phyloP scores from a whole-genome alignment of 306 rosid genomes.

The Chamaecrista fasciculata region DNA sequence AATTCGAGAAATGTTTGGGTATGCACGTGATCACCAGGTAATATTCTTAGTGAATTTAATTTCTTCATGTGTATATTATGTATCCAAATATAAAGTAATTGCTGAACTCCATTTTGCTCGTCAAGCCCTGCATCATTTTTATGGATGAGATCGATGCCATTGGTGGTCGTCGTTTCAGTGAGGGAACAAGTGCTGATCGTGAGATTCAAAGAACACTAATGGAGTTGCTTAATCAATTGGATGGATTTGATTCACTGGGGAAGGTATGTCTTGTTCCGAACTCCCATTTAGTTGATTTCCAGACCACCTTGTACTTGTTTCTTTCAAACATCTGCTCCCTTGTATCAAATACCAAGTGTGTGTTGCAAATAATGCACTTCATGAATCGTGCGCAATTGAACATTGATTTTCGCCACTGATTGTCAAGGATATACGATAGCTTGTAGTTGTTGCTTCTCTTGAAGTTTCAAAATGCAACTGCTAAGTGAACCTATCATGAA shows the following conservation, averaged over 20 bases:
- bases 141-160: conserved; percentile 99
- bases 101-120: conserved; percentile 20
- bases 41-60: conserved; percentile 22
- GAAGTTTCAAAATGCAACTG: background rate
- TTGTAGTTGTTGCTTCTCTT: background rate
- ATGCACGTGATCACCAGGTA: conserved; percentile 99
- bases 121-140: conserved; percentile 95
- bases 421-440: background rate
- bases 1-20: conserved; percentile 97
- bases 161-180: conserved; percentile 97
- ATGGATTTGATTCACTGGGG: conserved; percentile 96
- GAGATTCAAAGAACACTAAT: conserved; percentile 94
- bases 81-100: conserved; percentile 15
- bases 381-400: background rate
- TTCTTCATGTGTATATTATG: background rate
- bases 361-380: background rate
- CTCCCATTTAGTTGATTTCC: background rate
- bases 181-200: conserved; percentile 98
- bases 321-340: background rate
- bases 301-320: background rate
- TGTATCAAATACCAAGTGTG: background rate
- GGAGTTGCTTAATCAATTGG: conserved; percentile 97
- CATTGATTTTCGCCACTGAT: background rate
- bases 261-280: conserved; percentile 53
- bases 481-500: background rate